Base-by-base conservation (phyloP, 306 rosid species). In the Chamaecrista fasciculata region DNA sequence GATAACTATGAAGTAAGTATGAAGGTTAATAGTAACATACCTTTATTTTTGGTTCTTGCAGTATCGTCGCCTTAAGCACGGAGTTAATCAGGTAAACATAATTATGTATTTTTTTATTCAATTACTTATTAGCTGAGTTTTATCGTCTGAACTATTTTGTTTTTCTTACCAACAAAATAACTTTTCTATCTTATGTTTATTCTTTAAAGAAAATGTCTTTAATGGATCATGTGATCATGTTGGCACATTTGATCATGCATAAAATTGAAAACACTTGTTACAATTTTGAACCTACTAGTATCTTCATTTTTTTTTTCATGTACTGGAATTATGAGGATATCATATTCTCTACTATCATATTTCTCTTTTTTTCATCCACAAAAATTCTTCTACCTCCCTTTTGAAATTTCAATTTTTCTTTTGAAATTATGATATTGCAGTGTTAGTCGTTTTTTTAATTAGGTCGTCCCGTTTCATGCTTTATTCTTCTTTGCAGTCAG, bases 21-120 rank as follows among this genome's bases (percentile, higher is more conserved):
- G 56, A 75, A 74, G n/a, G 37, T 62, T 73, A 66, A n/a, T n/a
- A n/a, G n/a, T n/a, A n/a, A 74, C 85, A 70, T 16, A 15, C 50
- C 34, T 57, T 42, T 72, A 55, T 33, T 73, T 75, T 77, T 60
- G 72, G 28, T 78, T 77, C 76, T 78, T 49, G 52, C 92, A 94
- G 99, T 94, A 94, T 78, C 96, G 99, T 20, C 96, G 99, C 81
- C 94, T 91, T 71, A 94, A 94, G 83, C 99, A 91, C 81, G 97
- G 99, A 66, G 60, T 81, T 61, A 94, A 85, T 86, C 97, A 86
- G 99, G 99, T 94, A 71, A 48, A 70, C 59, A 55, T 74, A 31
- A 56, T 33, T 33, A 8, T 23, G 33, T 31, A 18, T 57, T 29
- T 10, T 33, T 58, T 8, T 8, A 16, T 33, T 6, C 8, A 31